Evolutionary conservation across 164 flowering plant genomes (phyloP), one percentile per base, ranked within the genome.

Genomic region (Aristolochia contorta): DNA sequence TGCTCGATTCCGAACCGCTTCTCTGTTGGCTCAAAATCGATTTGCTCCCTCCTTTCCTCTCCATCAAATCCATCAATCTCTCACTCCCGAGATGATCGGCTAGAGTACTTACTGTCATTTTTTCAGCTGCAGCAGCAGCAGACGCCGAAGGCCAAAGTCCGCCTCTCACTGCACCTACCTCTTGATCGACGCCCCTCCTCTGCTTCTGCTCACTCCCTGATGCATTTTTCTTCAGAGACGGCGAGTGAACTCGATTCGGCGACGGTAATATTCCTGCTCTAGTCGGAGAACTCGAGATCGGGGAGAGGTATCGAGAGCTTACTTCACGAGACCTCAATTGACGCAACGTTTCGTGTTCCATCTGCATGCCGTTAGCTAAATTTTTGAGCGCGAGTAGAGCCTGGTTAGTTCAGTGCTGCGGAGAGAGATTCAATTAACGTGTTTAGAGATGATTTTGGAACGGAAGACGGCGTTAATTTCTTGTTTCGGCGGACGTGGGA

Each of bases 241-340:
- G 82, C 0, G 85, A 84, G 20, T 68, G 61, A 27, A 62, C 49
- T 21, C 32, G 72, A 57, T 41, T 72, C 0, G 84, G 85, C 52
- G 83, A 74, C 1, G 71, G 56, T n/a, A n/a, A n/a, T n/a, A 66
- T 2, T 64, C 23, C n/a, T 72, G 24, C 21, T 62, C 61, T 22
- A 51, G 15, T 15, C 50, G 22, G 27, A 27, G 30, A 53, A 27
- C 30, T 16, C 13, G 68, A 50, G 10, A 63, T 52, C 12, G 84
- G 80, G 37, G 89, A 77, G 14, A 84, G 82, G 58, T 72, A 86
- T 43, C 90, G 72, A 0, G 96, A 86, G 67, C 81, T 73, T 8
- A 86, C 85, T 55, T 83, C 77, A 0, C 87, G 80, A 30, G 84
- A 78, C 64, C 74, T 84, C 3, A 69, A 58, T 62, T 64, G 72